phyloP scores from a whole-genome alignment of 192 early-diverging fungal genomes.

The Coemansia umbellata region DNA sequence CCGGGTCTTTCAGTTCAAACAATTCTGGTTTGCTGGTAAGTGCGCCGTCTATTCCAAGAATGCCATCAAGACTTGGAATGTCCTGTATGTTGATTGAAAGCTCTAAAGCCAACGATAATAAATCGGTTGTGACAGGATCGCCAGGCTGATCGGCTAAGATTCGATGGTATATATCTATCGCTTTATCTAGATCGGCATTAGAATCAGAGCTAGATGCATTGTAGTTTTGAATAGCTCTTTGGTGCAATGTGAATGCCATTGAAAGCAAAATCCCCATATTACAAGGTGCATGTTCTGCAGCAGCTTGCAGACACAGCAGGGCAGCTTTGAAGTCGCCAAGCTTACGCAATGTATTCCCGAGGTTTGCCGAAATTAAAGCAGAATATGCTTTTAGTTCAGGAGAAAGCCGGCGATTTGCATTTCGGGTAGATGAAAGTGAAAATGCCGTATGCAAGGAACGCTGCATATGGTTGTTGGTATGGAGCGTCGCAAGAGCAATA shows the following conservation, averaged over 20 bases:
- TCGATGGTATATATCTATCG: slow-evolving; percentile 42
- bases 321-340: slow-evolving; percentile 19
- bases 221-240: slow-evolving; percentile 16
- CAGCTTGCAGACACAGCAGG: slow-evolving; percentile 16
- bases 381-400: slow-evolving; percentile 26
- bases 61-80: not conserved
- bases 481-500: slow-evolving; percentile 10
- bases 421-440: not conserved
- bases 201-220: not conserved
- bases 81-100: slow-evolving; percentile 19
- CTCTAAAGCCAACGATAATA: slow-evolving; percentile 39
- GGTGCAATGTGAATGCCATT: slow-evolving; percentile 28
- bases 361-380: slow-evolving; percentile 31
- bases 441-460: slow-evolving; percentile 16
- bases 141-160: slow-evolving; percentile 32
- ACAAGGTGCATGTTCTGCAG: slow-evolving; percentile 16
- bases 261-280: slow-evolving; percentile 31
- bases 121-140: slow-evolving; percentile 38
- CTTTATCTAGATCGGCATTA: slow-evolving; percentile 19
- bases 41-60: not conserved
- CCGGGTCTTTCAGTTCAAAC: slow-evolving; percentile 7
- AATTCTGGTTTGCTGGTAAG: not conserved
- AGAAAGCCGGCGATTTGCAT: not conserved
- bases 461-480: slow-evolving; percentile 14
- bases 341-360: slow-evolving; percentile 34